Percentiles rank a stretch among this genome's conserved stretches.
phyloP scores from a whole-genome alignment of 345 rosid species.

The Ceriops decandra region DNA sequence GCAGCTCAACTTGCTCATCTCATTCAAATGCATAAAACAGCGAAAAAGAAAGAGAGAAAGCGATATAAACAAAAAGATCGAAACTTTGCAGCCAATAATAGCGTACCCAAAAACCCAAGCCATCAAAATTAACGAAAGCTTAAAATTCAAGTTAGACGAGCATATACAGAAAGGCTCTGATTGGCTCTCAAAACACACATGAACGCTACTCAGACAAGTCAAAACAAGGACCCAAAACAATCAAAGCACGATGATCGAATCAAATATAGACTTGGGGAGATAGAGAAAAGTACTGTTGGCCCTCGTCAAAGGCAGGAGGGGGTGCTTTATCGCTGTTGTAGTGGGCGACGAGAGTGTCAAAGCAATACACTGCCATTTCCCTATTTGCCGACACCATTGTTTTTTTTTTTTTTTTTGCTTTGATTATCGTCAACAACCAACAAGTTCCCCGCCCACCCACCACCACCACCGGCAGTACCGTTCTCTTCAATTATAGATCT shows the following conservation, averaged over 20 bases:
- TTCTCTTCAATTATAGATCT: no score
- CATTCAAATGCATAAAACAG: no score
- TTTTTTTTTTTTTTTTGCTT: background rate
- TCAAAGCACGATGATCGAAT: background rate
- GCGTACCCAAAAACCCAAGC: background rate
- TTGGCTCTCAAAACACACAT: no score
- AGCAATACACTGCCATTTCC: slow-evolving; percentile 99
- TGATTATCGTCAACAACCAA: background rate
- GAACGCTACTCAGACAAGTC: no score
- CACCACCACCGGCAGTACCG: no score
- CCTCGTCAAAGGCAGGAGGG: slow-evolving; percentile 82
- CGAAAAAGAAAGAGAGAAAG: no score
- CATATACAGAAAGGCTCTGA: no score
- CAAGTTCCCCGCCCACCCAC: no score
- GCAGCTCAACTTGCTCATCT: no score
- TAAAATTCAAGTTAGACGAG: background rate
- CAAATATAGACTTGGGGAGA: background rate
- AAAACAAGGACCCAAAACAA: background rate
- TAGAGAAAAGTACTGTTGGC: slow-evolving; percentile 52
- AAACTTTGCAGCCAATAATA: slow-evolving; percentile 2
- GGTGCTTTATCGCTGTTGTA: slow-evolving; percentile 81
- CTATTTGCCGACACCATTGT: slow-evolving; percentile 87
- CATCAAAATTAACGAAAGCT: background rate
- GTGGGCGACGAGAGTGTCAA: slow-evolving; percentile 88
- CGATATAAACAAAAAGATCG: background rate